phyloP scores from a whole-genome alignment of 1,284 basidiomycete genomes.

The Chalciporus sp. region DNA sequence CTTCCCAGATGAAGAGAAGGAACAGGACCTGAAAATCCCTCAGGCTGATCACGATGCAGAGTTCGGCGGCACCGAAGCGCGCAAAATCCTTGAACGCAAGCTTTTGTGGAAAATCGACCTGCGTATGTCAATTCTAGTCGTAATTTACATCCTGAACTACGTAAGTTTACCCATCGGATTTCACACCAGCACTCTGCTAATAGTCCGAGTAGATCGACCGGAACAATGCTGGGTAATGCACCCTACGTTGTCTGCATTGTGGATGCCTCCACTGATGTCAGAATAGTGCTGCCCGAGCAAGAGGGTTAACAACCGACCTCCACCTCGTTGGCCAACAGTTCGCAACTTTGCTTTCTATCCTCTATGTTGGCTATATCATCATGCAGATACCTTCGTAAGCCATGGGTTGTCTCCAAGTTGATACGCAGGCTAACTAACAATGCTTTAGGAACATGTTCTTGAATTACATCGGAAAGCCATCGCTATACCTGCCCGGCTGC shows the following conservation, averaged over 20 bases:
- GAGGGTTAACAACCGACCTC: slow-evolving; percentile 26
- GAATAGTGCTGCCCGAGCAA: slow-evolving; percentile 26
- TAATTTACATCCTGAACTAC: slow-evolving; percentile 61
- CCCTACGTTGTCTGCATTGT: neutral
- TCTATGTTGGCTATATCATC: slow-evolving; percentile 71
- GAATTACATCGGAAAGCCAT: slow-evolving; percentile 72
- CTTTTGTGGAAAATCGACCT: slow-evolving; percentile 52
- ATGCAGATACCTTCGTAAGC: slow-evolving; percentile 57
- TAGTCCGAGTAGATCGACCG: slow-evolving; percentile 54
- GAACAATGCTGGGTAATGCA: slow-evolving; percentile 62
- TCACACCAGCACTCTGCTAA: slow-evolving; percentile 1
- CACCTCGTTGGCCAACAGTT: slow-evolving; percentile 52
- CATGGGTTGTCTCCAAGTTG: neutral
- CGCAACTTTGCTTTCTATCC: slow-evolving; percentile 69
- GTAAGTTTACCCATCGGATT: slow-evolving; percentile 28
- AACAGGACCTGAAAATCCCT: neutral
- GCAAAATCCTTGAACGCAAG: slow-evolving; percentile 45
- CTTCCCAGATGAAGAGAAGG: slow-evolving; percentile 7
- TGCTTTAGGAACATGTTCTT: slow-evolving; percentile 68
- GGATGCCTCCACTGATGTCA: slow-evolving; percentile 8
- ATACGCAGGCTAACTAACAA: neutral
- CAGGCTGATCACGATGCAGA: slow-evolving; percentile 32
- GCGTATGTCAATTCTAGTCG: slow-evolving; percentile 50
- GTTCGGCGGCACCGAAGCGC: slow-evolving; percentile 47
- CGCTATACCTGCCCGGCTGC: slow-evolving; percentile 70